Percentiles rank a stretch among this genome's conserved stretches.
Evolutionary conservation across 371 early-diverging fungal species (phyloP).

Genomic region (Circinella umbellata): DNA sequence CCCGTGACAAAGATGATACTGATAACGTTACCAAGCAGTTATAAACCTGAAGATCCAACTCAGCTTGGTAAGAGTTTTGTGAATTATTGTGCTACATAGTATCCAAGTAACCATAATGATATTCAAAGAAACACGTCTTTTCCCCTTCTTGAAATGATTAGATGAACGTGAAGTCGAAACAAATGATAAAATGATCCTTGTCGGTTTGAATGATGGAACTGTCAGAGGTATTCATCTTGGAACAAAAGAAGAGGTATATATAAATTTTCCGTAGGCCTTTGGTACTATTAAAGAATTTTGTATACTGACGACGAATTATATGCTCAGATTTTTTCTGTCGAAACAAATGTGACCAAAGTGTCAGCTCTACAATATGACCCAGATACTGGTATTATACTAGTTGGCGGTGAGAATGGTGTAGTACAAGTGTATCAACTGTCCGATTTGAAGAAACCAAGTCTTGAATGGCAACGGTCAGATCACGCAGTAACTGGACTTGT

Average conservation of each 20-base stretch:
- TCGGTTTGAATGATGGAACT: slow-evolving; percentile 50
- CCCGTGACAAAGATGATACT: slow-evolving; percentile 45
- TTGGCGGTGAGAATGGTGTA: slow-evolving; percentile 33
- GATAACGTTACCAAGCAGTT: slow-evolving; percentile 28
- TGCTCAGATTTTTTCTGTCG: slow-evolving; percentile 31
- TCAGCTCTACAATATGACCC: slow-evolving; percentile 34
- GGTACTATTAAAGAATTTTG: too few relatives aligned
- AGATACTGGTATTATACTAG: slow-evolving; percentile 22
- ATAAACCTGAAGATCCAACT: slow-evolving; percentile 20
- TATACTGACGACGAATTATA: too few relatives aligned
- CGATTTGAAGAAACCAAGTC: slow-evolving; percentile 7
- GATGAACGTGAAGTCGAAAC: slow-evolving; percentile 61
- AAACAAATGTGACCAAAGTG: slow-evolving; percentile 8
- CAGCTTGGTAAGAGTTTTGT: slow-evolving; percentile 22
- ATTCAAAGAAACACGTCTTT: too few relatives aligned
- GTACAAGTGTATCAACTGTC: slow-evolving; percentile 12
- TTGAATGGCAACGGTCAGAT: slow-evolving; percentile 37
- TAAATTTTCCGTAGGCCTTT: background rate
- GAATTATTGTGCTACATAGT: too few relatives aligned
- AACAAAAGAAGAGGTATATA: slow-evolving; percentile 53
- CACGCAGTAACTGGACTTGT: slow-evolving; percentile 33
- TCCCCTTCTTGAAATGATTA: slow-evolving; percentile 5
- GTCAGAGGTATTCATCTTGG: slow-evolving; percentile 57
- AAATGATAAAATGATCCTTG: slow-evolving; percentile 50
- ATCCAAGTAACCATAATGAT: too few relatives aligned